Conservation (phyloP, 208 protist genomes). For the Trichomonas gallinae region DNA sequence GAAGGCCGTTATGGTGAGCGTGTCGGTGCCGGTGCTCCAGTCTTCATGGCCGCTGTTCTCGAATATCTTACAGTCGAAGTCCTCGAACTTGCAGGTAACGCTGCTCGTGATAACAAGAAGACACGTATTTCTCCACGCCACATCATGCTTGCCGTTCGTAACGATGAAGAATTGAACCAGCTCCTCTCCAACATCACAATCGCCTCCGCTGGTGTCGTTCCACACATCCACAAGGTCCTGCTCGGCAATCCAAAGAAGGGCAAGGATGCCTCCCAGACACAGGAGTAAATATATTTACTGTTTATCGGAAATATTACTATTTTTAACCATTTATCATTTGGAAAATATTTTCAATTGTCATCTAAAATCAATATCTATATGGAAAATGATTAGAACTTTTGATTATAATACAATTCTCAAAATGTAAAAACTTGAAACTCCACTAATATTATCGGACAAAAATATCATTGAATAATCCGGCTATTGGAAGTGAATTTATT, state of each 20-base stretch:
- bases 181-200: constrained; percentile 71
- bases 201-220: constrained; percentile 72
- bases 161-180: constrained; percentile 79
- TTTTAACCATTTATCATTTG: no score
- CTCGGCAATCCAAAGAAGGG: constrained; percentile 52
- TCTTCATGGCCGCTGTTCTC: constrained; percentile 93
- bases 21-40: constrained; percentile 83
- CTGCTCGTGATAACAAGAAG: constrained; percentile 68
- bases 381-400: no score
- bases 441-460: no score
- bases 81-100: constrained; percentile 76
- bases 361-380: no score
- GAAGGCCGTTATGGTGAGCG: constrained; percentile 54
- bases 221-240: constrained; percentile 70
- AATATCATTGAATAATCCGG: no score
- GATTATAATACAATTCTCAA: no score
- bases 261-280: constrained; percentile 22
- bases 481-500: no score
- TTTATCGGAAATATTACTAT: no score
- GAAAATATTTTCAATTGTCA: no score
- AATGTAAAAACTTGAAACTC: no score
- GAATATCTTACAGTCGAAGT: constrained; percentile 89
- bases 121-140: constrained; percentile 73
- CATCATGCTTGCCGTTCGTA: constrained; percentile 71
- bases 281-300: no score